Conservation (phyloP, 257 asterid species). For the Agastache rugosa region DNA sequence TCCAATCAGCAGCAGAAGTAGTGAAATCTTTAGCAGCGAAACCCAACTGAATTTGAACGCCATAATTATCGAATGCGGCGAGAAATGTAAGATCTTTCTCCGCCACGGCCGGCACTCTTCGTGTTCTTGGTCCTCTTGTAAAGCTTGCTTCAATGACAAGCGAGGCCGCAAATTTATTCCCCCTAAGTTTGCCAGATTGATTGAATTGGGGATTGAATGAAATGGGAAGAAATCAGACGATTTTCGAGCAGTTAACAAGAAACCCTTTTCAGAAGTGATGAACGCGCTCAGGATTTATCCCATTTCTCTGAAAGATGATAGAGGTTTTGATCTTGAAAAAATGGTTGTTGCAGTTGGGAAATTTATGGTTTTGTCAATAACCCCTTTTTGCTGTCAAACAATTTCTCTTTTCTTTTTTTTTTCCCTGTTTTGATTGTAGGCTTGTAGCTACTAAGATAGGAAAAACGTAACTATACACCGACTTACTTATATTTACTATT, state of each 20-base stretch:
- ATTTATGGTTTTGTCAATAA: slow-evolving; percentile 16
- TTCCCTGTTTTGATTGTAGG: slow-evolving; percentile 13
- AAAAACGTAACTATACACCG: background rate
- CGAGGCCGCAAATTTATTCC: slow-evolving; percentile 87
- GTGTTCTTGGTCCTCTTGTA: slow-evolving; percentile 58
- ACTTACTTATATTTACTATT: too few species aligned
- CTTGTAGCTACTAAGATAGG: slow-evolving; percentile 21
- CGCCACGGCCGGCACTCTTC: slow-evolving; percentile 89
- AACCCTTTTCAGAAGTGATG: slow-evolving; percentile 20
- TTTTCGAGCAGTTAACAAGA: background rate
- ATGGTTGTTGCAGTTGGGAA: slow-evolving; percentile 10
- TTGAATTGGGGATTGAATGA: slow-evolving; percentile 37
- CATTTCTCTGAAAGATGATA: slow-evolving; percentile 30
- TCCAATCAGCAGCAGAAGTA: slow-evolving; percentile 64
- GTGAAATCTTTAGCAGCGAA: slow-evolving; percentile 58
- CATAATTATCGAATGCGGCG: slow-evolving; percentile 57
- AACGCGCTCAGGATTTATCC: slow-evolving; percentile 29
- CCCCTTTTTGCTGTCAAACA: slow-evolving; percentile 9
- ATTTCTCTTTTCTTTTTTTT: background rate
- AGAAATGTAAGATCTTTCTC: slow-evolving; percentile 58
- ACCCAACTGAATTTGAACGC: slow-evolving; percentile 71
- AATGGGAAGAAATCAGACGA: background rate
- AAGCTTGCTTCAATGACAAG: slow-evolving; percentile 79
- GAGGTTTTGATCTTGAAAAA: slow-evolving; percentile 28
- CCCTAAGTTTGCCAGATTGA: slow-evolving; percentile 91